Evolutionary conservation across 345 rosid genomes (phyloP), one percentile per base, ranked within the genome.

Genomic region (Moringa oleifera): DNA sequence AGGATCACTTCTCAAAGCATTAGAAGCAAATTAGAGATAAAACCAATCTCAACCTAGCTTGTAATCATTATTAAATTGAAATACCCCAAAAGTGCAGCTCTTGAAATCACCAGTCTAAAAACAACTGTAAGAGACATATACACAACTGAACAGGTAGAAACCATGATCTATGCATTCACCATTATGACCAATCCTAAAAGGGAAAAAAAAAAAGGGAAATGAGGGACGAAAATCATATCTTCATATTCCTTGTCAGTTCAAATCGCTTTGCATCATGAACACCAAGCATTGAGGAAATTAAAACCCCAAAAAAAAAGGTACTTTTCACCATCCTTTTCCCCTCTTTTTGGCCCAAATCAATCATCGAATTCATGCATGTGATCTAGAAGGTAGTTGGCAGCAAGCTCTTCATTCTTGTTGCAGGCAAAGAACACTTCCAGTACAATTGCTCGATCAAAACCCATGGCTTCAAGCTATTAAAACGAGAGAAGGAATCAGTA

Each of bases 371-470:
- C 98, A 20, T 88, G 85, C 80, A 87, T 90, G 75, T 89, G 98
- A 71, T 92, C 98, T 68, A 89, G 67, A 66, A 89, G 97, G 68
- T 89, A 85, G 80, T 92, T 92, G 31, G 97, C 97, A 18, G 98
- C 98, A 62, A 89, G 78, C 68, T 87, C 98, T 71, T 89, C 98
- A 23, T 92, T 77, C 89, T 89, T 89, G 88, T 92, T 87, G 82
- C 96, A 92, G 7, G 98, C 96, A 66, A 91, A 85, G 78, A 80
- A 91, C 63, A 85, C 98, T 37, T 91, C 96, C 51, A 89, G 65
- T 7, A 85, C 98, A 31, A 83, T 80, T 8, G 79, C 87, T 50
- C 91, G 81, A 66, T 87, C 88, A 59, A 87, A 92, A 11, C 98
- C 97, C 98, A 92, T 89, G 6, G 85, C 97, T 71, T 85, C 98